Conservation (phyloP, 2,329 filamentous ascomycete species). For the Diplodia mutila region DNA sequence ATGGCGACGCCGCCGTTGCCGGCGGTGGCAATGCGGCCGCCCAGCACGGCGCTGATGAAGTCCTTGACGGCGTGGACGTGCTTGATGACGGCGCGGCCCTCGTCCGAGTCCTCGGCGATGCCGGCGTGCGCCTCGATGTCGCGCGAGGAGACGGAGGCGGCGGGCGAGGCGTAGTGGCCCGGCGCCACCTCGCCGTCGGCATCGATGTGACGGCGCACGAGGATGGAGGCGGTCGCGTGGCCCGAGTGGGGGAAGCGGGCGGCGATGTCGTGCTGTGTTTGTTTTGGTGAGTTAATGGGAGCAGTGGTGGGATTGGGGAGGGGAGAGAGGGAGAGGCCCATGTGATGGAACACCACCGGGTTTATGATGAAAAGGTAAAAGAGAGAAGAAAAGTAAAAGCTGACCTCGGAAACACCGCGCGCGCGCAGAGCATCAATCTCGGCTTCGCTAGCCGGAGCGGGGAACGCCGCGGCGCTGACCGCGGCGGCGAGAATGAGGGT, state of each 20-base stretch:
- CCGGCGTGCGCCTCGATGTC: constrained; percentile 12
- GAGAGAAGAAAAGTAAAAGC: not conserved
- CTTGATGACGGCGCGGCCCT: constrained; percentile 27
- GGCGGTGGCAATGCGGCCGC: constrained; percentile 30
- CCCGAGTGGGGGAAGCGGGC: constrained; percentile 7
- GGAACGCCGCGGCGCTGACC: not conserved
- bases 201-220: constrained; percentile 33
- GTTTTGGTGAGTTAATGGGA: not conserved
- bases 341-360: too few species aligned
- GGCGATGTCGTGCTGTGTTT: constrained; percentile 22
- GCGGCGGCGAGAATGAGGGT: constrained; percentile 3
- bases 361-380: too few species aligned
- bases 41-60: constrained; percentile 34
- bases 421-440: constrained; percentile 20
- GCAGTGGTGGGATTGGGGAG: not conserved
- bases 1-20: constrained; percentile 34
- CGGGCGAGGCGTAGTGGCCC: constrained; percentile 37
- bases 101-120: constrained; percentile 35
- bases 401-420: constrained; percentile 37
- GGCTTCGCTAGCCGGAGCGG: constrained; percentile 17
- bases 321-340: not conserved
- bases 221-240: constrained; percentile 25
- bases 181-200: constrained; percentile 42
- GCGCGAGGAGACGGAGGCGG: not conserved
- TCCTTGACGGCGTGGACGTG: constrained; percentile 30